These are phyloP conservation scores for Carallia pectinifolia DNA, from an alignment of 345 rosid species.

Conservation along the genomic window DNA sequence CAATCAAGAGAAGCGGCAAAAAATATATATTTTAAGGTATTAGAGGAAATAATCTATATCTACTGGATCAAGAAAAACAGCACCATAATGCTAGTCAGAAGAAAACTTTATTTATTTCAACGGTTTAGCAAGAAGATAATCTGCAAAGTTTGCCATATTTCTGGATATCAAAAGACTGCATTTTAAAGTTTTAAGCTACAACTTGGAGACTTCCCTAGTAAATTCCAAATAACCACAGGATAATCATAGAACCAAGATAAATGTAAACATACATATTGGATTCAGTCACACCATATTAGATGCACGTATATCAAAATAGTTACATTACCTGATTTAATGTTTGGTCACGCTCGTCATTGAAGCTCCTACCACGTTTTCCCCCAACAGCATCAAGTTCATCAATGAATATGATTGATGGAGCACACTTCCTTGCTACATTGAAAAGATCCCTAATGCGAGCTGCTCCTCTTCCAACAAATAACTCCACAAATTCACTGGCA, in stretches of 20 bases:
- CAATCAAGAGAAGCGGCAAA: background rate
- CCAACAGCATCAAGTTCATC: constrained; percentile 99
- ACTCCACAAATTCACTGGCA: constrained; percentile 95
- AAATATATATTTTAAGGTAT: background rate
- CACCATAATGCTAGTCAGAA: background rate
- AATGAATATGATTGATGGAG: constrained; percentile 89
- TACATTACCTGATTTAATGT: constrained; percentile 79
- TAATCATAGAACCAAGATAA: background rate
- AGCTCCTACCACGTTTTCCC: constrained; percentile 95
- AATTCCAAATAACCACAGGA: too few relatives aligned
- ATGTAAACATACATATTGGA: background rate
- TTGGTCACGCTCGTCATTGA: constrained; percentile 96
- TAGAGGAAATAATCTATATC: constrained; percentile 1
- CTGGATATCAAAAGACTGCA: background rate
- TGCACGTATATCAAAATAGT: constrained; percentile 2
- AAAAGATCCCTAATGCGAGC: constrained; percentile 94
- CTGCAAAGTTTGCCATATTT: background rate
- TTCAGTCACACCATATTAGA: constrained; percentile 3
- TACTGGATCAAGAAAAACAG: background rate
- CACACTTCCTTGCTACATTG: constrained; percentile 65
- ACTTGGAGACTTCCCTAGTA: too few relatives aligned
- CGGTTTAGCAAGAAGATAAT: background rate
- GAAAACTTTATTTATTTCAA: background rate
- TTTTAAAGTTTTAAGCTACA: too few relatives aligned
- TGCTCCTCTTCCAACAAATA: constrained; percentile 99